These are phyloP conservation scores for Bryoglossum gracile DNA, from an alignment of 495 filamentous ascomycete species.

Conservation along the genomic window DNA sequence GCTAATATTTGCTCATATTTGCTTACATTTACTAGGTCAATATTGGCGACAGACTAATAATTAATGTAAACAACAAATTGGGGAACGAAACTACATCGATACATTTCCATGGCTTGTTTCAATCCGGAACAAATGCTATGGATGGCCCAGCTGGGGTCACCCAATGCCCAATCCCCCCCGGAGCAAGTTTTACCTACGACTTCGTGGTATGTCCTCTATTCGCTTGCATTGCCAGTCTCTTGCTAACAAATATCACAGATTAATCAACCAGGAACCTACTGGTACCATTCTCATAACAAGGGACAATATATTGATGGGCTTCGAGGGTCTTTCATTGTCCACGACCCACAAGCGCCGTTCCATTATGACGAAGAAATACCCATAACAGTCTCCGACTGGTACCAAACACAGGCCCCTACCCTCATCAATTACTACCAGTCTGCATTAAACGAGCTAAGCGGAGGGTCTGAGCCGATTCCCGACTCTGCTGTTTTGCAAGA, in stretches of 20 bases:
- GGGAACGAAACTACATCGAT: conserved; percentile 65
- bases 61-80: conserved; percentile 67
- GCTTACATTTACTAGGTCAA: conserved; percentile 17
- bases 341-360: conserved; percentile 57
- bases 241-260: too few species aligned
- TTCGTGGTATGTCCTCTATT: conserved; percentile 47
- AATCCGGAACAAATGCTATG: conserved; percentile 62
- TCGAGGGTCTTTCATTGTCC: conserved; percentile 62
- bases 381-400: conserved; percentile 62
- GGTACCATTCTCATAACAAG: conserved; percentile 18
- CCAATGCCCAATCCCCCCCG: conserved; percentile 56
- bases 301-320: conserved; percentile 51
- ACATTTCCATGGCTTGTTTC: conserved; percentile 78
- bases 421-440: conserved; percentile 49
- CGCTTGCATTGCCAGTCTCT: too few species aligned
- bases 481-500: conserved; percentile 66
- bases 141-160: conserved; percentile 63
- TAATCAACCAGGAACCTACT: conserved; percentile 15
- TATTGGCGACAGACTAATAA: conserved; percentile 64
- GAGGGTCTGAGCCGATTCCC: conserved; percentile 56
- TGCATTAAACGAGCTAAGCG: conserved; percentile 38
- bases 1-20: background rate
- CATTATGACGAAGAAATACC: conserved; percentile 51
- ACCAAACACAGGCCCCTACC: conserved; percentile 51
- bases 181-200: conserved; percentile 33